Evolutionary conservation across 306 rosid species (phyloP), one percentile per base, ranked within the genome.

Genomic region (Pyrus betulifolia): DNA sequence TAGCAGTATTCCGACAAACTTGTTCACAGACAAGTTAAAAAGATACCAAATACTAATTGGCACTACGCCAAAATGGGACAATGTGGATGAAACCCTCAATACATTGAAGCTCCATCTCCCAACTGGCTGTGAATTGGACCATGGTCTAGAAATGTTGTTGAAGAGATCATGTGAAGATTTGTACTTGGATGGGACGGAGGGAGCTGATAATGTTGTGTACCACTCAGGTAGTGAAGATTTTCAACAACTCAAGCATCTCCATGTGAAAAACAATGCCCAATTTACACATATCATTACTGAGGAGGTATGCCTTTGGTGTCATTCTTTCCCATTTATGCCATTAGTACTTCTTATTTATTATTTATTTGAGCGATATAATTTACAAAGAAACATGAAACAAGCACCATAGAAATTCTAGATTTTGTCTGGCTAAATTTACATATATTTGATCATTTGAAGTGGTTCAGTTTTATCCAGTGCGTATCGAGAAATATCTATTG

Each of bases 41-140:
- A 74, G 67, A 28, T 86, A 80, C 63, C 67, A 78, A 72, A 74
- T 88, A 57, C 58, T 57, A 11, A 69, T 88, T 14, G 92, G 92
- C 8, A 80, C 80, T 72, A 13, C 2, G 28, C 28, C 2, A 2
- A 57, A 10, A 38, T 17, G 15, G 25, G 0, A 0, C 2, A 0
- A 0, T 40, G 19, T 40, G 9, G 4, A 21, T 44, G 38, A 10
- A 2, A 44, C 6, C 61, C 35, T 57, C 33, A 83, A 65, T 52
- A 17, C 49, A 4, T 62, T 89, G 54, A 85, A 78, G 67, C 71
- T 83, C 5, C 44, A 70, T 17, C 76, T 80, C 25, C 49, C 82
- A 11, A 42, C 40, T 5, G 40, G 65, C 52, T 65, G 70, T 77
- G 84, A 81, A 67, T 71, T 72, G 38, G 72, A 83, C 7, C 51